Evolutionary conservation across 2,329 filamentous ascomycete genomes (phyloP), one percentile per base, ranked within the genome.

Genomic region (Teratosphaeria destructans): DNA sequence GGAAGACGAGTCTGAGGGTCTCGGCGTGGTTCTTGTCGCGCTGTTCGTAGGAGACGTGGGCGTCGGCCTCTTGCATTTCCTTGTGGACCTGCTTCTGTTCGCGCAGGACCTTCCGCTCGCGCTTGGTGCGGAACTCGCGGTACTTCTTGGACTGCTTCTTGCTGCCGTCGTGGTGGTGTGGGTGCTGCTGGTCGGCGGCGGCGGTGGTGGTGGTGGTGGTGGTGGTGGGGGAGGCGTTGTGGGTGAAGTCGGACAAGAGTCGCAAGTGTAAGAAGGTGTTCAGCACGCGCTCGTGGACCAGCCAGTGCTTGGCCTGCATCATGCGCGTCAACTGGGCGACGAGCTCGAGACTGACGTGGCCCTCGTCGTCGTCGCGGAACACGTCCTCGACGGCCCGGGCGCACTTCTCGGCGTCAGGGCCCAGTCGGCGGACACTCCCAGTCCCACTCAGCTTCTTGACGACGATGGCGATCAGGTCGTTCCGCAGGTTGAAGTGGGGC

Each of bases 401-500:
- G 66, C 90, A 95, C 72, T 89, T 92, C 63, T 82, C 73, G 65
- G 90, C 94, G 63, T 95, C 87, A 2, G 80, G 81, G 70, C 95
- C 89, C 1, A 89, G 76, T 58, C 81, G 82, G 66, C 85, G 84
- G 60, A 81, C 82, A 68, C 89, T 91, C 39, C 23, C 23, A 23
- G 23, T 23, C 23, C 23, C 23, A 23, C 23, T 23, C 23, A 99
- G 79, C 72, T 94, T 94, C 66, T 85, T 85, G 26, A 96, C 86
- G 14, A 99, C 72, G 60, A 97, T 93, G 74, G 89, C 90, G 62
- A 99, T 77, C 57, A 99, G 78, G 57, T 99, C 93, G 55, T 81
- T 82, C 49, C 94, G 87, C 74, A 95, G 96, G 78, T 99, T 99
- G 83, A 99, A 99, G 77, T 99, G 95, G 3, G 94, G 90, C 0